Base-by-base conservation (phyloP, 805 yeast species). In the Yarrowia alimentaria region DNA sequence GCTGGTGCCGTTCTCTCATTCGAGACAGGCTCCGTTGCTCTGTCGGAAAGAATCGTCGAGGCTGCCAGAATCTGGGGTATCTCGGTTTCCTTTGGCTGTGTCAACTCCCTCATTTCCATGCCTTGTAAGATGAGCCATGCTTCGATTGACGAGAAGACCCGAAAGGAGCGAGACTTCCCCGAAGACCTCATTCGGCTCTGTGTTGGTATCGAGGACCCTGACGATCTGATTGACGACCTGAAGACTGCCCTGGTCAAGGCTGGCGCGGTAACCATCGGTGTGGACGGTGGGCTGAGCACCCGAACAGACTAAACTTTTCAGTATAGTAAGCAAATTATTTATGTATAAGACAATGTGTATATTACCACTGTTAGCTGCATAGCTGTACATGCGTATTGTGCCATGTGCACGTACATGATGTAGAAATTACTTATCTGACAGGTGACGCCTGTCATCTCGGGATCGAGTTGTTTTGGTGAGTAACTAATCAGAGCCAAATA, bases 101-200 rank as follows among this genome's bases (percentile, higher is more conserved):
- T 91, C 55, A 87, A 88, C 71, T 85, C 95, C 13, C 74, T 90
- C 63, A 87, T 90, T 53, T 87, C 96, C 30, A 78, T 90, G 81
- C 98, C 98, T 12, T 87, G 97, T 67, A 78, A 79, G 66, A 90
- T 90, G 97, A 86, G 96, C 6, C 98, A 90, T 64, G 97, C 97
- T n/a, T 83, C 96, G 3, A 90, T 90, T 56, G 96, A 89, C 59
- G 83, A 89, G 19, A 79, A 85, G 62, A 81, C 87, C 3, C 80
- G 97, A 66, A 81, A 81, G 42, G 94, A 85, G 65, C 80, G 98
- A 65, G 88, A 81, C 35, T 81, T 90, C 69, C 96, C 96, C 2
- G 97, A 90, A 67, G 97, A 91, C 64, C 73, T 90, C 62, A 80
- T 90, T 59, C 76, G 98, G 61, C 74, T 90, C 52, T 90, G 96